Base-by-base conservation (phyloP, 805 yeast genomes). In the Starmerella khaoyaiensis region DNA sequence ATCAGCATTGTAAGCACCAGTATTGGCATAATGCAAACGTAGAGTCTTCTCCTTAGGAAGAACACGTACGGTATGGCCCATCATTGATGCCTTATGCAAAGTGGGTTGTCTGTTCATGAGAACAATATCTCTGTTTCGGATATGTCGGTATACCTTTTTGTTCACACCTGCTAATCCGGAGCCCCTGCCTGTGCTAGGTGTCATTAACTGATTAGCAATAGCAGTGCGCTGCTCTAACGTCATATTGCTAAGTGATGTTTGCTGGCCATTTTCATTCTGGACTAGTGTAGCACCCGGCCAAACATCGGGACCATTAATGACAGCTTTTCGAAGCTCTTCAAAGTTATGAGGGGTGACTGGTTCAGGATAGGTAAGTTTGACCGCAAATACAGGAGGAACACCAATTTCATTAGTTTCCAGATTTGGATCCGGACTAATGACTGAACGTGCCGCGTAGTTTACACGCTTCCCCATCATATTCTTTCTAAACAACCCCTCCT, bases 381-480 rank as follows among this genome's bases (percentile, higher is more conserved):
- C 76, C 14, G 99, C 99, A 54, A 90, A 90, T 12, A 93, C 98
- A 0, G 98, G 98, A 22, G 99, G 99, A 39, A 90, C 87, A 64
- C 98, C 99, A 56, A 90, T 87, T 62, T 90, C 95, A 57, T 86
- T 83, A 11, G 98, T 93, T 64, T 90, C 98, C 51, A 90, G 70
- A 65, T 80, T 90, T 40, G 99, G 99, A 64, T 90, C 99, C 5
- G 97, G 97, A 8, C 98, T 86, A 68, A 90, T 90, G 55, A 90
- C 99, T 2, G 98, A 86, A 67, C 98, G 83, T 8, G 98, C 98
- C 27, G 97, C 87, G 57, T 84, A 90, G 61, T 90, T 96, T 42
- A 90, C 99, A 71, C 98, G 90, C 70, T 90, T 90, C 58, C 99
- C 99, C 99, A 90, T 90, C 98, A 90, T 90, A 57, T 90, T 94